phyloP scores from a whole-genome alignment of 257 asterid species.

The Fraxinus quadrangulata region DNA sequence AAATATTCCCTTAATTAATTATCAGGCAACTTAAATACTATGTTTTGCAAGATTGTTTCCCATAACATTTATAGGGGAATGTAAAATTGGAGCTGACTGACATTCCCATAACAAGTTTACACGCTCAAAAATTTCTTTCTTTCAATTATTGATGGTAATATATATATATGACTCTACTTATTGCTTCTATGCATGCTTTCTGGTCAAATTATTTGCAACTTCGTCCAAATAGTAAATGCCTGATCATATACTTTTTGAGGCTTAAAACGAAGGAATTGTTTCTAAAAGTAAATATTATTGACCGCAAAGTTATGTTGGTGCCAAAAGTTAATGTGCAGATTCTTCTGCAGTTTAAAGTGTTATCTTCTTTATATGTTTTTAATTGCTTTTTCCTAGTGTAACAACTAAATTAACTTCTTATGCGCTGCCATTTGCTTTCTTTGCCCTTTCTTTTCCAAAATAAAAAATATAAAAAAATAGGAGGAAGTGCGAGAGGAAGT shows the following conservation, averaged over 20 bases:
- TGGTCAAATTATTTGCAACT: background rate
- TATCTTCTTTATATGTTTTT: background rate
- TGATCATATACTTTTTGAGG: background rate
- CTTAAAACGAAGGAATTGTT: background rate
- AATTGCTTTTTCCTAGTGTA: background rate
- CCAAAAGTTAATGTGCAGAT: background rate
- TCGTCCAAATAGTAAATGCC: background rate
- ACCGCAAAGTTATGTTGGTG: background rate
- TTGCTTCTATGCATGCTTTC: background rate
- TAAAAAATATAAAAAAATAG: background rate
- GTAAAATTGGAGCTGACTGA: conserved; percentile 19
- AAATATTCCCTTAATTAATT: background rate
- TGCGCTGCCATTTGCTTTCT: background rate
- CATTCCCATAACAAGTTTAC: conserved; percentile 15
- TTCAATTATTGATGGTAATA: background rate
- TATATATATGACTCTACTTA: background rate
- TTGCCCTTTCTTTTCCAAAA: background rate
- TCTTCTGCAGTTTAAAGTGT: background rate
- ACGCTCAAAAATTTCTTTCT: background rate
- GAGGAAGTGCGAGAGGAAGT: conserved; percentile 50
- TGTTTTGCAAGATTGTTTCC: background rate
- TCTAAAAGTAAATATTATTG: background rate
- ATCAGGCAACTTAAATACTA: background rate
- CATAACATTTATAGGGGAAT: conserved; percentile 11
- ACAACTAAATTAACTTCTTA: background rate